Percentiles rank a stretch among this genome's conserved stretches.
phyloP scores from a whole-genome alignment of 352 stramenopile species.

The Phytophthora cactorum region DNA sequence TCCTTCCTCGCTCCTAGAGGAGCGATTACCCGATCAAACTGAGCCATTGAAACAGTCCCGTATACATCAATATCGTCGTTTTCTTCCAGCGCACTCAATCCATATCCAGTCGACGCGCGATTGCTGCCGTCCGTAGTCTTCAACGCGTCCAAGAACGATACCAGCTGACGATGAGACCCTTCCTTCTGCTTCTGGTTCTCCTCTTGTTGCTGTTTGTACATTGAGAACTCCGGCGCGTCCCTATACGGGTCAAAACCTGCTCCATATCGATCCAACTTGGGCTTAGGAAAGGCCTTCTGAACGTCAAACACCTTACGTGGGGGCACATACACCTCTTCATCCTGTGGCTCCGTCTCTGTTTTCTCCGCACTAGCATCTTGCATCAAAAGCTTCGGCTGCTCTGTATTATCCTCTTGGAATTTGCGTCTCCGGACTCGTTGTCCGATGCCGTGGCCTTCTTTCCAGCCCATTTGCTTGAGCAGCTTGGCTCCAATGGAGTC shows the following conservation, averaged over 20 bases:
- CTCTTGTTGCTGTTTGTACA: slow-evolving; percentile 52
- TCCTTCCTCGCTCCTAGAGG: slow-evolving; percentile 29
- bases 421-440: slow-evolving; percentile 64
- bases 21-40: slow-evolving; percentile 75
- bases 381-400: slow-evolving; percentile 12
- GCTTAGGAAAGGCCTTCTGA: slow-evolving; percentile 59
- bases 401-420: slow-evolving; percentile 24
- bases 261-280: slow-evolving; percentile 80
- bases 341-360: slow-evolving; percentile 8
- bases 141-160: slow-evolving; percentile 83
- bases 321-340: slow-evolving; percentile 54
- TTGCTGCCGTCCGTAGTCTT: slow-evolving; percentile 44
- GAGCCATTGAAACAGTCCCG: slow-evolving; percentile 57
- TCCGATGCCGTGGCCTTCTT: slow-evolving; percentile 90
- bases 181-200: slow-evolving; percentile 30
- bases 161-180: slow-evolving; percentile 46
- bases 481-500: slow-evolving; percentile 87
- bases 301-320: slow-evolving; percentile 65
- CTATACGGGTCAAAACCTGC: slow-evolving; percentile 81
- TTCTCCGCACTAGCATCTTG: slow-evolving; percentile 11
- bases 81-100: slow-evolving; percentile 81
- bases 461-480: slow-evolving; percentile 91
- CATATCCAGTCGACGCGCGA: slow-evolving; percentile 55
- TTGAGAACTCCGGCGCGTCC: slow-evolving; percentile 74
- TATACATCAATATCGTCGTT: slow-evolving; percentile 89